These are phyloP conservation scores for Neurospora sp. DNA, from an alignment of 495 filamentous ascomycete species.

Conservation along the genomic window DNA sequence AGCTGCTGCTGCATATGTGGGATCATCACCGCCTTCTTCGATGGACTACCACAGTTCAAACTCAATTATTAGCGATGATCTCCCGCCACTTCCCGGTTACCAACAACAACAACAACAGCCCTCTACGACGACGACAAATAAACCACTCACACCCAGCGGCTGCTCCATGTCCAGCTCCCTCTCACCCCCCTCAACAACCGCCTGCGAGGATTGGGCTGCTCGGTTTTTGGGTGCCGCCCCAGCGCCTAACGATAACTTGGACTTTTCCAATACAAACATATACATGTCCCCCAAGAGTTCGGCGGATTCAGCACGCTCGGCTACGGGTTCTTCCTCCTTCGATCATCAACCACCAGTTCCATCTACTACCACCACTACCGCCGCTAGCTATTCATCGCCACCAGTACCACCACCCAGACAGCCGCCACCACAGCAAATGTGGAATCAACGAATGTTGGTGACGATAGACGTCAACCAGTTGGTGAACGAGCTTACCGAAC, in stretches of 20 bases:
- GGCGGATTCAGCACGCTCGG: background rate
- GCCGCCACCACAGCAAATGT: background rate
- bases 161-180: background rate
- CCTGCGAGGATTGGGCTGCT: background rate
- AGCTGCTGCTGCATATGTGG: background rate
- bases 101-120: background rate
- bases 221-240: too few species aligned
- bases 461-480: slow-evolving; percentile 19
- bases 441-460: slow-evolving; percentile 4
- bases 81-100: background rate
- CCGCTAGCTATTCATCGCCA: background rate
- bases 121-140: background rate
- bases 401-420: background rate
- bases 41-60: background rate
- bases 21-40: background rate
- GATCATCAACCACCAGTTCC: background rate
- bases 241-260: background rate
- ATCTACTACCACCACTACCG: background rate
- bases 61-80: background rate
- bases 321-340: background rate
- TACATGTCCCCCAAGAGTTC: background rate
- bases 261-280: background rate
- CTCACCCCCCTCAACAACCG: background rate
- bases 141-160: background rate
- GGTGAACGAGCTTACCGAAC: slow-evolving; percentile 17